These are phyloP conservation scores for Gynandropsis gynandra DNA, from an alignment of 345 rosid species.

Conservation along the genomic window DNA sequence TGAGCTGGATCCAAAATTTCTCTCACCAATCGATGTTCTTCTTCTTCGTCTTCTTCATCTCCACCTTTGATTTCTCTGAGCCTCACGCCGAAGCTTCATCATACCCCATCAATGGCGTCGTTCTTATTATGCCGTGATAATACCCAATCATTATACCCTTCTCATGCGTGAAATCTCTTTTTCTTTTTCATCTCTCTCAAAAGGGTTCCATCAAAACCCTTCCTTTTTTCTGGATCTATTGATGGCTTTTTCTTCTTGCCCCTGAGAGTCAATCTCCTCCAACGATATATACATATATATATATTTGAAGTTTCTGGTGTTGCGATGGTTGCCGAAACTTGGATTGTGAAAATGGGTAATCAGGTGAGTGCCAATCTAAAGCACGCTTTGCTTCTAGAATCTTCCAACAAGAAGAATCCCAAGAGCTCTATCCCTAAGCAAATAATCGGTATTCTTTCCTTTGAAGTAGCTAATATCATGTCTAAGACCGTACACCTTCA, in stretches of 20 bases:
- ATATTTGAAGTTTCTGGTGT: constrained; percentile 14
- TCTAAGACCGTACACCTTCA: constrained; percentile 82
- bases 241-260: neutral
- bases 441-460: constrained; percentile 72
- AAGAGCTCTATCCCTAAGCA: constrained; percentile 36
- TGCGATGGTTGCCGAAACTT: constrained; percentile 89
- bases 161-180: constrained; percentile 26
- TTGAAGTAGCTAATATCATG: constrained; percentile 86
- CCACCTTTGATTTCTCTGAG: constrained; percentile 18
- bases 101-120: constrained; percentile 18
- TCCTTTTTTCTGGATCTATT: constrained; percentile 17
- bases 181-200: constrained; percentile 17
- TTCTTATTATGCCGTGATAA: constrained; percentile 14
- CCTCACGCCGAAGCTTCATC: constrained; percentile 12
- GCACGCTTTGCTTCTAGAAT: constrained; percentile 66
- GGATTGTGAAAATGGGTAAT: constrained; percentile 91
- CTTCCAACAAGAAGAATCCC: constrained; percentile 33
- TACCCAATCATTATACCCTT: constrained; percentile 26
- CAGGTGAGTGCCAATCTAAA: constrained; percentile 90
- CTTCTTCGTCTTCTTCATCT: constrained; percentile 13
- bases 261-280: constrained; percentile 5
- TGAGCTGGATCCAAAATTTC: constrained; percentile 20
- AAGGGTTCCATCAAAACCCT: constrained; percentile 4
- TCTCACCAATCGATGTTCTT: constrained; percentile 4
- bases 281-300: constrained; percentile 7